phyloP scores from a whole-genome alignment of 768 basidiomycete species.

The Sarcodon sp. region DNA sequence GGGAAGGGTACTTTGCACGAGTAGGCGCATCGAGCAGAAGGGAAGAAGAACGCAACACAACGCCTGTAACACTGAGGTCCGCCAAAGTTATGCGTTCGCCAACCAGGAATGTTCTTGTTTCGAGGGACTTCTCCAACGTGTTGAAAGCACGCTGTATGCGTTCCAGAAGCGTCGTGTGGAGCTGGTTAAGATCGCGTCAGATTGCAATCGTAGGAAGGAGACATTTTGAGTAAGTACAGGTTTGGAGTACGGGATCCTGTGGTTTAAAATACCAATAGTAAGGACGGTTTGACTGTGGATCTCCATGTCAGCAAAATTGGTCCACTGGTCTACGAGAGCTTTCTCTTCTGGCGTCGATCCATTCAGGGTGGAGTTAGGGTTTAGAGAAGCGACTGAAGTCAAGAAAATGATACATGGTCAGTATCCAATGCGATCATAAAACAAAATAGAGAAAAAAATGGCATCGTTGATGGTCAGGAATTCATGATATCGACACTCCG shows the following conservation, averaged over 20 bases:
- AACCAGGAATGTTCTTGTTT: constrained; percentile 78
- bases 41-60: constrained; percentile 39
- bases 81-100: constrained; percentile 92
- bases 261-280: constrained; percentile 27
- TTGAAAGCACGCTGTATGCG: constrained; percentile 43
- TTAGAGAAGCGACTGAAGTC: constrained; percentile 53
- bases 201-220: background rate
- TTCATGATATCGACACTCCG: background rate
- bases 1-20: constrained; percentile 60
- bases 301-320: constrained; percentile 60
- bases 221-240: constrained; percentile 33
- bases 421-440: constrained; percentile 3
- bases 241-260: constrained; percentile 59
- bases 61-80: constrained; percentile 59
- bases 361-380: constrained; percentile 70
- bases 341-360: constrained; percentile 51
- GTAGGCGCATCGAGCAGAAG: constrained; percentile 52
- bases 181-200: constrained; percentile 21
- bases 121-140: constrained; percentile 64
- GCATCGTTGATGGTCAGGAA: background rate
- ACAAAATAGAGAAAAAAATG: background rate
- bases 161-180: constrained; percentile 42
- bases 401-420: constrained; percentile 9
- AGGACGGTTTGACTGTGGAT: constrained; percentile 26
- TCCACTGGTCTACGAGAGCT: constrained; percentile 81